Base-by-base conservation (phyloP, 495 filamentous ascomycete genomes). In the Aspergillus bertholletiae region DNA sequence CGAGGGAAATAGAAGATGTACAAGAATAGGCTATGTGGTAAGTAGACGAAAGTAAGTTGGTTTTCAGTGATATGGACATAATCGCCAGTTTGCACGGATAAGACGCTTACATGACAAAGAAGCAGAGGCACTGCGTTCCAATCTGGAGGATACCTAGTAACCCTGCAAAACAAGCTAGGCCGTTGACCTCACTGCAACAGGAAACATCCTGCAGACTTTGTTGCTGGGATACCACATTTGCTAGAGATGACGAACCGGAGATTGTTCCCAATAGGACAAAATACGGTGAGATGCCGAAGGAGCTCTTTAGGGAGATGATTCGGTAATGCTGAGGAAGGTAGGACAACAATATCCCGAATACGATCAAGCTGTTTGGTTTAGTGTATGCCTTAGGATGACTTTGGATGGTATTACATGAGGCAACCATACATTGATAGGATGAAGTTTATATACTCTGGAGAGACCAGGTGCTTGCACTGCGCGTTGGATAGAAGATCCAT, bases 241-340 rank as follows among this genome's bases (percentile, higher is more conserved):
- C 89, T 65, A 97, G 88, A 15, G 89, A 84, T 51, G 88, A 88
- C 11, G 92, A 96, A 46, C 85, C 86, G 8, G 90, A 93, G 2
- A 91, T 96, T 18, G 87, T 87, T 46, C 95, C 94, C 22, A 98
- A 86, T 17, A 97, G 84, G 54, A 98, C 82, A 62, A 96, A 98
- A 63, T 90, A 89, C 3, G 94, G 93, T 26, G 90, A 96, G 49
- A 98, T 93, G 44, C 94, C 94, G 72, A 92, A 90, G n/a, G 95
- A 96, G 43, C 89, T 92, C 46, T 87, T 84, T 30, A 91, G 84
- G 39, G 80, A 71, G 58, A 96, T 89, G 74, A 98, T 97, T 55
- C 92, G 89, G 67, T 85, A 77, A 69, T 97, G 94, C 68, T 98
- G 94, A 2, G 94, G 95, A 24, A 96, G 82, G 71, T 98, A 98